These are phyloP conservation scores for Sisymbrium irio DNA, from an alignment of 345 rosid species.

Conservation along the genomic window DNA sequence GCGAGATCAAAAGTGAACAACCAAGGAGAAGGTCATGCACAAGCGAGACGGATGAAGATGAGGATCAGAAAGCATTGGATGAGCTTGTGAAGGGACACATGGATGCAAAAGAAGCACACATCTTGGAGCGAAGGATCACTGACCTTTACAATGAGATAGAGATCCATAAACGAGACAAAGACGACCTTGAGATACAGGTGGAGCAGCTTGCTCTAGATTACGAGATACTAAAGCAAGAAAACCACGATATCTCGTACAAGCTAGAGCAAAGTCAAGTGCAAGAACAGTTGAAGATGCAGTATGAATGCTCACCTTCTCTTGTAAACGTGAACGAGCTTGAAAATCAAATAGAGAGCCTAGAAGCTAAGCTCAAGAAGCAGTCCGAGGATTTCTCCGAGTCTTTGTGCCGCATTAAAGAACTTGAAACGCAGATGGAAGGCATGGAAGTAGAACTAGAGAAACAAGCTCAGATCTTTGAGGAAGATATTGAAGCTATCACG, in stretches of 20 bases:
- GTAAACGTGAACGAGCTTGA: constrained; percentile 53
- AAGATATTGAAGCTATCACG: constrained; percentile 59
- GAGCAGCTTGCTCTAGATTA: constrained; percentile 65
- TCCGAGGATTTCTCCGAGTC: constrained; percentile 62
- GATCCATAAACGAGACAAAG: constrained; percentile 55
- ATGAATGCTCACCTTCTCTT: constrained; percentile 43
- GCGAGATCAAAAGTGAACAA: constrained; percentile 30
- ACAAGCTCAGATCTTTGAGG: constrained; percentile 64
- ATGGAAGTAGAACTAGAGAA: constrained; percentile 61
- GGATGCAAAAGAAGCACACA: constrained; percentile 48
- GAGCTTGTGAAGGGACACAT: constrained; percentile 43
- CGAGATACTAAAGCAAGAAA: constrained; percentile 70
- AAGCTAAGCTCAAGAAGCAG: constrained; percentile 63
- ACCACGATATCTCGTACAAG: constrained; percentile 51
- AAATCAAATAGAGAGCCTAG: constrained; percentile 53
- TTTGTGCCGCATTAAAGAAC: constrained; percentile 52
- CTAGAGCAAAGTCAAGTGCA: constrained; percentile 51
- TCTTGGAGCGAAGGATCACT: constrained; percentile 52
- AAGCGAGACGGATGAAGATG: constrained; percentile 37
- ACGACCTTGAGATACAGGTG: constrained; percentile 70
- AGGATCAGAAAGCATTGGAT: constrained; percentile 38
- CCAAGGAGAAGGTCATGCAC: constrained; percentile 31
- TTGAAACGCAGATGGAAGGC: constrained; percentile 54
- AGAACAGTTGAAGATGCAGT: constrained; percentile 49
- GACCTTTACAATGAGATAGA: constrained; percentile 64